Evolutionary conservation across 2,329 filamentous ascomycete species (phyloP).

Genomic region (Phyllosticta capitalensis): DNA sequence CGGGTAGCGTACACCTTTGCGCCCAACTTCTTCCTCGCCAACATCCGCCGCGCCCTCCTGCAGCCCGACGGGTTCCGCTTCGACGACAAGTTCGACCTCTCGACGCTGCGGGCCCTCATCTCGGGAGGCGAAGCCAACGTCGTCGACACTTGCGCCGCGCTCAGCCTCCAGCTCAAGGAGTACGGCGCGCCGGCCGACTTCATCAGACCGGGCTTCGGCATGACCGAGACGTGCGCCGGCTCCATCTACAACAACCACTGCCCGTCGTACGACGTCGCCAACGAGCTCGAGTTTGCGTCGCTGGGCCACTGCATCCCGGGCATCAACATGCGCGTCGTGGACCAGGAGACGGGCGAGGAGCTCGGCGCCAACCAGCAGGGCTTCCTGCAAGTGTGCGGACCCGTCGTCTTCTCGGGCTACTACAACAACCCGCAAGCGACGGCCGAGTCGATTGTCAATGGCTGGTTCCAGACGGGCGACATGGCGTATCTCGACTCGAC

Average conservation of each 20-base stretch:
- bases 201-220: constrained; percentile 37
- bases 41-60: constrained; percentile 9
- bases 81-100: constrained; percentile 19
- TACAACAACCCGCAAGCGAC: constrained; percentile 22
- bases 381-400: constrained; percentile 17
- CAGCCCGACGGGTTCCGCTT: constrained; percentile 4
- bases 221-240: constrained; percentile 47
- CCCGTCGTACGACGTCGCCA: constrained; percentile 31
- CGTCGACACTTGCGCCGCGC: constrained; percentile 22
- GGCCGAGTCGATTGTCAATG: constrained; percentile 15
- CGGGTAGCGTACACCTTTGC: constrained; percentile 37
- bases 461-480: constrained; percentile 21
- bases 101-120: constrained; percentile 22
- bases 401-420: constrained; percentile 33
- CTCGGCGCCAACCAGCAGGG: constrained; percentile 14
- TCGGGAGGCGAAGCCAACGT: constrained; percentile 41
- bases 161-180: constrained; percentile 21
- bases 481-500: constrained; percentile 16
- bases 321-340: constrained; percentile 31
- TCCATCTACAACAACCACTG: constrained; percentile 35
- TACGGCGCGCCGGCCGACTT: constrained; percentile 25
- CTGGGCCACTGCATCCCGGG: constrained; percentile 32
- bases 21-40: constrained; percentile 33
- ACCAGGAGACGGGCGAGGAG: constrained; percentile 1
- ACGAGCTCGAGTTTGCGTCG: constrained; percentile 23